phyloP scores from a whole-genome alignment of 148 eudicot species.

The Vaccinium darrowii region DNA sequence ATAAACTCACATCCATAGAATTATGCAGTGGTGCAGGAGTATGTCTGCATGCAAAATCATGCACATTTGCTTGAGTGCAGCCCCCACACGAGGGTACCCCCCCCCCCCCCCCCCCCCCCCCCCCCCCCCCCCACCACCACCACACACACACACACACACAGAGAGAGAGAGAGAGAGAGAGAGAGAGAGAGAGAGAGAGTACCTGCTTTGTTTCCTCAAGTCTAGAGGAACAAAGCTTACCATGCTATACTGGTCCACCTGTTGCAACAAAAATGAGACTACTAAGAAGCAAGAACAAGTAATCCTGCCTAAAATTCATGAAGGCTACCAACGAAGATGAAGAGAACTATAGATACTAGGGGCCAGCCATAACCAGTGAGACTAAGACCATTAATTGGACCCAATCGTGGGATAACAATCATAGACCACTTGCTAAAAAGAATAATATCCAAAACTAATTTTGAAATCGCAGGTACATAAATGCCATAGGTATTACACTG shows the following conservation, averaged over 20 bases:
- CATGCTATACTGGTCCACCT: slow-evolving; percentile 90
- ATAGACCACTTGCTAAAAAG: background rate
- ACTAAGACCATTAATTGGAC: background rate
- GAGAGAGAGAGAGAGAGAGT: background rate
- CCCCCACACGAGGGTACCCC: background rate
- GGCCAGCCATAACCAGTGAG: too few species aligned
- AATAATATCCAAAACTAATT: background rate
- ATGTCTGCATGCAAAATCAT: background rate
- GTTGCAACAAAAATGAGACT: slow-evolving; percentile 13
- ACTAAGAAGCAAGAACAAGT: background rate
- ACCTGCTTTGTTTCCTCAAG: slow-evolving; percentile 75
- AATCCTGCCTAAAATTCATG: background rate
- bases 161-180: background rate
- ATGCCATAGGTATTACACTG: background rate
- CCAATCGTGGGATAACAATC: background rate
- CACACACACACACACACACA: background rate
- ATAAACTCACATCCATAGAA: background rate
- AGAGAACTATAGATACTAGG: background rate
- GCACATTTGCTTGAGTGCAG: background rate
- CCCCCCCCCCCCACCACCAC: too few species aligned
- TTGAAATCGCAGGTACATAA: background rate
- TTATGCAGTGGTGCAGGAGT: background rate
- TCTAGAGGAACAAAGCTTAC: slow-evolving; percentile 91
- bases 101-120: too few species aligned
- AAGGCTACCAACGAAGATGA: slow-evolving; percentile 1